phyloP scores from a whole-genome alignment of 2,329 filamentous ascomycete genomes.

The Claviceps quebecensis region DNA sequence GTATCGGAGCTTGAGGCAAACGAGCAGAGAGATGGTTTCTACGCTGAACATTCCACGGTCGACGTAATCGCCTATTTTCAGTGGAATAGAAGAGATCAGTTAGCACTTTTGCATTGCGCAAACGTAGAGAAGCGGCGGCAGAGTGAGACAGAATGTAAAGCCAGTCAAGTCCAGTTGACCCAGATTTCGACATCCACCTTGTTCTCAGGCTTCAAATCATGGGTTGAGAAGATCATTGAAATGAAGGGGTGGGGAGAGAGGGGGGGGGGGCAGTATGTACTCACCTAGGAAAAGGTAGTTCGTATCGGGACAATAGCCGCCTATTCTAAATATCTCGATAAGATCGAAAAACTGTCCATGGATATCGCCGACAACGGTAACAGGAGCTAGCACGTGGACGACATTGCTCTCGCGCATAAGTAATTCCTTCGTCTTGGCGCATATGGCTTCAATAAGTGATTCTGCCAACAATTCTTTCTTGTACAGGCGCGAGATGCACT shows the following conservation, averaged over 20 bases:
- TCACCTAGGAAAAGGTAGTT: conserved; percentile 94
- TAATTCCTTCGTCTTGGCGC: conserved; percentile 96
- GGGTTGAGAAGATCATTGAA: not conserved
- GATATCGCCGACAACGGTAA: conserved; percentile 96
- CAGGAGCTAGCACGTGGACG: conserved; percentile 86
- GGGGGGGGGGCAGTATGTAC: conserved; percentile 4
- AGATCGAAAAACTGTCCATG: conserved; percentile 98
- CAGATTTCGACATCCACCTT: not conserved
- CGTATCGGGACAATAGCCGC: conserved; percentile 91
- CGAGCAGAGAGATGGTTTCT: conserved; percentile 93
- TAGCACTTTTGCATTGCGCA: not conserved
- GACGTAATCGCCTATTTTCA: conserved; percentile 73
- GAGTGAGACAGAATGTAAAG: not conserved
- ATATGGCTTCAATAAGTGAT: conserved; percentile 97
- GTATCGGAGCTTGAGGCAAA: conserved; percentile 94
- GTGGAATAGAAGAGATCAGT: not conserved
- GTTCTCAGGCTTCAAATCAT: not conserved
- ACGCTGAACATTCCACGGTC: conserved; percentile 98
- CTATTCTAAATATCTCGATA: conserved; percentile 98
- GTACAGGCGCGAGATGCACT: conserved; percentile 94
- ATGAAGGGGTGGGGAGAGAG: not conserved
- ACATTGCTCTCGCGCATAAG: conserved; percentile 99
- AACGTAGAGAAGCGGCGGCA: not conserved
- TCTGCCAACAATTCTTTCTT: conserved; percentile 94
- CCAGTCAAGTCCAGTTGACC: not conserved